Evolutionary conservation across 495 filamentous ascomycete species (phyloP).

Genomic region (Halenospora varia): DNA sequence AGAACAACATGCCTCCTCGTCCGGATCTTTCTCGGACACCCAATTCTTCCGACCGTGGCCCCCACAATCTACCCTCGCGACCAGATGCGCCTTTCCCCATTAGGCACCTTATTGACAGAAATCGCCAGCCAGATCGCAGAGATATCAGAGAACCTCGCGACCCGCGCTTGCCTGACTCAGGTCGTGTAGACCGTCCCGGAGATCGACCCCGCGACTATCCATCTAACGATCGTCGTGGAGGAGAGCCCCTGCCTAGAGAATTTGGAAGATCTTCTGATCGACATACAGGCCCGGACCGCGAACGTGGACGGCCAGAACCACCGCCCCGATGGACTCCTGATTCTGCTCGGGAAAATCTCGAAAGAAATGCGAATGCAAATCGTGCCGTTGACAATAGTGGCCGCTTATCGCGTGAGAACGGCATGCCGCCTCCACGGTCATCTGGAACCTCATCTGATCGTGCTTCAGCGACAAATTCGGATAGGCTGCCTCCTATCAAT

Average conservation of each 20-base stretch:
- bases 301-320: slow-evolving; percentile 18
- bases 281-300: slow-evolving; percentile 8
- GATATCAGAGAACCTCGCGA: slow-evolving; percentile 28
- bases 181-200: slow-evolving; percentile 22
- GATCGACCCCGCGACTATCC: slow-evolving; percentile 28
- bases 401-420: slow-evolving; percentile 17
- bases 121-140: slow-evolving; percentile 19
- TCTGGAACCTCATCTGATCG: slow-evolving; percentile 33
- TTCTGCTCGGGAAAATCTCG: slow-evolving; percentile 20
- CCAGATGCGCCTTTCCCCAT: slow-evolving; percentile 25
- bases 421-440: slow-evolving; percentile 31
- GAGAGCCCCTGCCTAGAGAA: slow-evolving; percentile 25
- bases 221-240: slow-evolving; percentile 20
- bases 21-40: slow-evolving; percentile 21
- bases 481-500: slow-evolving; percentile 15
- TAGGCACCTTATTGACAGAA: slow-evolving; percentile 23
- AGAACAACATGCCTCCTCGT: slow-evolving; percentile 22
- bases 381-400: slow-evolving; percentile 14
- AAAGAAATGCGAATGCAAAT: slow-evolving; percentile 6
- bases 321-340: slow-evolving; percentile 22
- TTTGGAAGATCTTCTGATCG: slow-evolving; percentile 25
- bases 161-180: slow-evolving; percentile 23
- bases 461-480: slow-evolving; percentile 17
- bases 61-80: slow-evolving; percentile 18
- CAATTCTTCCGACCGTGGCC: slow-evolving; percentile 20